Evolutionary conservation across 768 basidiomycete genomes (phyloP), one percentile per base, ranked within the genome.

Genomic region (Tylopilus plumbeoviolaceoides): DNA sequence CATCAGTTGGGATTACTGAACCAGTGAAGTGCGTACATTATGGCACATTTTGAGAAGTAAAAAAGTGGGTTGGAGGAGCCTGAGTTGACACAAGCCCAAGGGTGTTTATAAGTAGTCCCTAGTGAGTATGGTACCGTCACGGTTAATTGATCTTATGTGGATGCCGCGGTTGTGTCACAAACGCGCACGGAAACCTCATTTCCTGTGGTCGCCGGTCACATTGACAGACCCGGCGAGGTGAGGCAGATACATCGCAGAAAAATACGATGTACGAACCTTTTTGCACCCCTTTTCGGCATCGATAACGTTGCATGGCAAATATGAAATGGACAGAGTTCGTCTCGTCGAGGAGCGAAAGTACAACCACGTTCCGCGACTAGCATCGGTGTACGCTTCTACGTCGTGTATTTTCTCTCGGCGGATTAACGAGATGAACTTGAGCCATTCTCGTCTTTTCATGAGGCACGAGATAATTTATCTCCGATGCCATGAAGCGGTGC

Each of bases 31-130:
- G 73, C 83, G 45, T 61, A 88, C 87, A 69, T 89, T 88, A 70
- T 86, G 79, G 67, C 87, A 89, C 87, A 89, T 89, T 50, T 58
- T 15, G 50, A 51, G 27, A 51, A 52, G 55, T 51, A 51, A 48
- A 50, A 30, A 58, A 44, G 47, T 53, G 53, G 56, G 59, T 58
- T 44, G 58, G 57, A 46, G 50, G 46, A 55, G 58, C 49, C 44
- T 53, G 59, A 47, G 51, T 42, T 31, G 47, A 55, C 30, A 36
- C 56, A 53, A 44, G 47, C 53, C 42, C 59, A 52, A 62, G 51
- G 58, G 55, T 54, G 55, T 50, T 59, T 57, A 54, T 48, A 52
- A 59, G 54, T 43, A 33, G 58, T 50, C 38, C 58, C 54, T 47
- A 21, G 53, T 53, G 59, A 49, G 47, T 38, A 27, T 45, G 57